phyloP scores from a whole-genome alignment of 495 filamentous ascomycete species.

The Daldinia grandis region DNA sequence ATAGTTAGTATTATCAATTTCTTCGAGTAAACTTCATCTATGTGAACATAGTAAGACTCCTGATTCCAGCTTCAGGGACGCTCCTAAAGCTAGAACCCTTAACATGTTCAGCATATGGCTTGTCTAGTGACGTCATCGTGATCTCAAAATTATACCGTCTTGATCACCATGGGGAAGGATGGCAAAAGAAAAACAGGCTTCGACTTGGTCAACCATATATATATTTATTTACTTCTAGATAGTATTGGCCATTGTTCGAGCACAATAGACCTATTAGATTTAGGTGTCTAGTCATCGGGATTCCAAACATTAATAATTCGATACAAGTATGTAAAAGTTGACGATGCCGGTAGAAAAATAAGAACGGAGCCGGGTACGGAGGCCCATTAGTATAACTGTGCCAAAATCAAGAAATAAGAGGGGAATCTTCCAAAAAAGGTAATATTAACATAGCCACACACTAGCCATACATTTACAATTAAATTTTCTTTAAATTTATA shows the following conservation, averaged over 20 bases:
- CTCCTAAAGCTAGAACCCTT: neutral
- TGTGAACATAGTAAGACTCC: neutral
- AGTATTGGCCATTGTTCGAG: neutral
- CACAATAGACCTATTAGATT: neutral
- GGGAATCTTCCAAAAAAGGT: too few species aligned
- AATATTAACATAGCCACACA: too few species aligned
- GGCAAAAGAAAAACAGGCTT: conserved; percentile 4
- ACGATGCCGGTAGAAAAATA: neutral
- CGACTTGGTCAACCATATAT: neutral
- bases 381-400: too few species aligned
- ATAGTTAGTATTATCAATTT: neutral
- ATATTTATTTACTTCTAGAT: neutral
- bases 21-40: neutral
- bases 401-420: too few species aligned
- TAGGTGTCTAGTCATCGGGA: neutral
- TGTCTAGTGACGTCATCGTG: conserved; percentile 19
- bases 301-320: neutral
- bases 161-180: neutral
- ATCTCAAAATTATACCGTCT: neutral
- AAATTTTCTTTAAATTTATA: too few species aligned
- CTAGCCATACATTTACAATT: too few species aligned
- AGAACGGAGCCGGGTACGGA: neutral
- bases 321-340: neutral
- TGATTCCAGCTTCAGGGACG: neutral
- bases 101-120: neutral